Evolutionary conservation across 495 filamentous ascomycete species (phyloP).

Genomic region (Neurospora sp.): DNA sequence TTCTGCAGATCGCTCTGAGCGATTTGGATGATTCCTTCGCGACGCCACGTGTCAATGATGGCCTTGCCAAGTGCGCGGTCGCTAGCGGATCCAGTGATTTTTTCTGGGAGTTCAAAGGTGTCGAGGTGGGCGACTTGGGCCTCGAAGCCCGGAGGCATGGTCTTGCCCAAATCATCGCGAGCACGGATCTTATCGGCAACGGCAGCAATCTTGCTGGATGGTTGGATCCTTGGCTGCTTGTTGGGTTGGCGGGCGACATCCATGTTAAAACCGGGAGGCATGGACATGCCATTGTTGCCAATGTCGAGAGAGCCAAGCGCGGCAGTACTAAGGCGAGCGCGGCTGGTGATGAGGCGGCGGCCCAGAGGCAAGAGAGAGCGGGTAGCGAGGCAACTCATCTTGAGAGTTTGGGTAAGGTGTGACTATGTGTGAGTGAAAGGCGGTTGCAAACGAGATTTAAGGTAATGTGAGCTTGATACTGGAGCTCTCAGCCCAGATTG

Average conservation of each 20-base stretch:
- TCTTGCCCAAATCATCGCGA: constrained; percentile 2
- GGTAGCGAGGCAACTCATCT: not conserved
- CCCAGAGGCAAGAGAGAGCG: constrained; percentile 1
- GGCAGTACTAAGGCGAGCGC: constrained; percentile 10
- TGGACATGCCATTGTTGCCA: constrained; percentile 1
- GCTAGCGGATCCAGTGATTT: constrained; percentile 14
- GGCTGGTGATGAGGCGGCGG: constrained; percentile 1
- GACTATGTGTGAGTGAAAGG: not conserved
- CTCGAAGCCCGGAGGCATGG: constrained; percentile 28
- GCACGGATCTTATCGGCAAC: not conserved
- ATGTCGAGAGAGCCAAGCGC: not conserved
- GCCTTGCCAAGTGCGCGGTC: constrained; percentile 24
- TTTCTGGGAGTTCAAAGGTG: constrained; percentile 26
- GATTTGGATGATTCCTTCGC: constrained; percentile 36
- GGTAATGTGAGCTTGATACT: not conserved
- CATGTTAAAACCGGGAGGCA: constrained; percentile 12
- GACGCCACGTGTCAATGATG: constrained; percentile 29
- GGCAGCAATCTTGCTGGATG: not conserved
- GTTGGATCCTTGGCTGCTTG: not conserved
- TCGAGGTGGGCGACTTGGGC: constrained; percentile 22
- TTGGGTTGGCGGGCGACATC: constrained; percentile 1
- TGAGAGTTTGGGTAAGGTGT: not conserved
- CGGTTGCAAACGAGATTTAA: not conserved
- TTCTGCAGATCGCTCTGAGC: constrained; percentile 18
- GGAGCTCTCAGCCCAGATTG: not conserved